Conservation (phyloP, 78 protist genomes). For the Dictyostelium purpureum region DNA sequence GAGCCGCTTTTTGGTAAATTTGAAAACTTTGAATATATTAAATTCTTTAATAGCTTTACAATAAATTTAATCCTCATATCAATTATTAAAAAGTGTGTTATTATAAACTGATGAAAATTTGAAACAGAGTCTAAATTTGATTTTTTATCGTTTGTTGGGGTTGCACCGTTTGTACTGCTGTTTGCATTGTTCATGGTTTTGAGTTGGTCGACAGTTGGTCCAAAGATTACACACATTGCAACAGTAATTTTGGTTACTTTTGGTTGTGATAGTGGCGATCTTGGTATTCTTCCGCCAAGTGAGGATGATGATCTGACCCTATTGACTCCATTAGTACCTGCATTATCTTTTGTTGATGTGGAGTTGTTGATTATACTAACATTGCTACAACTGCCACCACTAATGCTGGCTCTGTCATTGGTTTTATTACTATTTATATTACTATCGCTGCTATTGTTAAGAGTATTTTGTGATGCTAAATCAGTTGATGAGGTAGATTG, state of each 20-base stretch:
- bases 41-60: slow-evolving; percentile 63
- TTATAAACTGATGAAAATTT: slow-evolving; percentile 62
- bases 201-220: slow-evolving; percentile 26
- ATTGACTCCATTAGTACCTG: too few species aligned
- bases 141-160: not conserved
- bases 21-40: slow-evolving; percentile 37
- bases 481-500: not conserved
- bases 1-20: slow-evolving; percentile 33
- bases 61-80: slow-evolving; percentile 60
- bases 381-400: not conserved
- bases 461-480: not conserved
- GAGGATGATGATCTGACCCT: slow-evolving; percentile 29
- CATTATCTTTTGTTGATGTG: not conserved
- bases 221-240: slow-evolving; percentile 67
- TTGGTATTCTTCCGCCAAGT: slow-evolving; percentile 15
- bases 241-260: slow-evolving; percentile 42
- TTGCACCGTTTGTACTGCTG: not conserved
- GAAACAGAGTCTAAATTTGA: slow-evolving; percentile 14
- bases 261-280: slow-evolving; percentile 19
- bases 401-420: not conserved
- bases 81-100: slow-evolving; percentile 46
- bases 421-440: not conserved
- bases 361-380: not conserved
- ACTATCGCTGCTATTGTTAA: not conserved
- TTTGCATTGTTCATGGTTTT: not conserved